Conservation (phyloP, 2,329 filamentous ascomycete species). For the Scedosporium minutisporum region DNA sequence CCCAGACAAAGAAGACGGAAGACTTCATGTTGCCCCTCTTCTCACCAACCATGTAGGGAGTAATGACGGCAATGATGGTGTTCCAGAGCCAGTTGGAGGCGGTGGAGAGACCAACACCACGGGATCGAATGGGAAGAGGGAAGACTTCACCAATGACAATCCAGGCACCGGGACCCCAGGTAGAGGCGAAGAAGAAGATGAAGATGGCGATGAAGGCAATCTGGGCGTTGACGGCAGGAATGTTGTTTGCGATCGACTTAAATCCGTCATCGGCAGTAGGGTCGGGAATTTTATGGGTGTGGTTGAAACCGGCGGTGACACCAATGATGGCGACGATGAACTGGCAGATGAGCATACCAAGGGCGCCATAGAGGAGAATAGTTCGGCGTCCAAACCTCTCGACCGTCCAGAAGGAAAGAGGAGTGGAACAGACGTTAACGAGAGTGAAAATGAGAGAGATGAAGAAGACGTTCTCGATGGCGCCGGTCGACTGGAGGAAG, state of each 20-base stretch:
- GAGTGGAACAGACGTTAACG: constrained; percentile 79
- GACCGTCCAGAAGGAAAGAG: constrained; percentile 77
- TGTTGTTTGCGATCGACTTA: constrained; percentile 36
- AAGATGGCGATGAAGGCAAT: constrained; percentile 86
- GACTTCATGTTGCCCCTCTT: constrained; percentile 54
- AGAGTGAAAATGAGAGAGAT: constrained; percentile 79
- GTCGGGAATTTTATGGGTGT: constrained; percentile 29
- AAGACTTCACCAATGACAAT: constrained; percentile 83
- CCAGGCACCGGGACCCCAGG: constrained; percentile 78
- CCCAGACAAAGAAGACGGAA: constrained; percentile 70
- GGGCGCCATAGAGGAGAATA: constrained; percentile 68
- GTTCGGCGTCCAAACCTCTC: constrained; percentile 73
- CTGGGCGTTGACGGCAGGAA: constrained; percentile 54
- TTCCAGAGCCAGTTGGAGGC: constrained; percentile 92
- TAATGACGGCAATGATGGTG: constrained; percentile 61
- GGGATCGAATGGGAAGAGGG: constrained; percentile 79
- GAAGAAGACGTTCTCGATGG: constrained; percentile 69
- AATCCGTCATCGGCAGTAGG: constrained; percentile 25
- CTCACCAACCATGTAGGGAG: constrained; percentile 58
- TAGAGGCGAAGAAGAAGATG: constrained; percentile 86
- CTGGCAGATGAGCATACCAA: constrained; percentile 78
- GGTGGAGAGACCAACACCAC: constrained; percentile 77
- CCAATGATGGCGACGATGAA: constrained; percentile 77
- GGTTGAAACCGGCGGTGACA: constrained; percentile 47
- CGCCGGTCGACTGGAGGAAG: constrained; percentile 71